A percentile compares a stretch with the other conserved stretches of the same genome.
These are phyloP conservation scores for Lachnellula hyalina DNA, from an alignment of 2,329 filamentous ascomycete species.

Conservation along the genomic window DNA sequence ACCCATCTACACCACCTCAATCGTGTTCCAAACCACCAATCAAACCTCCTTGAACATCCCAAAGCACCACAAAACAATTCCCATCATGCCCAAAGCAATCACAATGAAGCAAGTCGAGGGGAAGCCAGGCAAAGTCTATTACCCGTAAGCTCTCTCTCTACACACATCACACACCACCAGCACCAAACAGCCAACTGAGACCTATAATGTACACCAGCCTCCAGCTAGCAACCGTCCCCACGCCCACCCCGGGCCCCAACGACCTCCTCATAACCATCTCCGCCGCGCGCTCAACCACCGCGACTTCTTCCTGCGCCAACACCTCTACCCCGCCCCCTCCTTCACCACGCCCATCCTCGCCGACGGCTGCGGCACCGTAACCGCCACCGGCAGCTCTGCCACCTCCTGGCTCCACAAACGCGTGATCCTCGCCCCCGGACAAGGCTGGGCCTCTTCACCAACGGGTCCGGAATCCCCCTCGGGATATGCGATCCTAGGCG, in stretches of 20 bases:
- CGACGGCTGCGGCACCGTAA: conserved; percentile 75
- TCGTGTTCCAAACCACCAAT: neutral
- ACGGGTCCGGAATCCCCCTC: conserved; percentile 66
- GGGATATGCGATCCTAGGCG: conserved; percentile 62
- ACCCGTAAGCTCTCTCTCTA: conserved; percentile 48
- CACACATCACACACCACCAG: conserved; percentile 21
- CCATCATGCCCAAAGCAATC: conserved; percentile 15
- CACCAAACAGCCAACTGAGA: conserved; percentile 25
- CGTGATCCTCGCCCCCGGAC: conserved; percentile 73
- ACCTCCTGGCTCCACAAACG: conserved; percentile 55
- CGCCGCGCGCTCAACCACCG: conserved; percentile 90
- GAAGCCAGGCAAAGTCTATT: conserved; percentile 84
- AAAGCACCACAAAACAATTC: conserved; percentile 43
- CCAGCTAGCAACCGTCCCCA: conserved; percentile 54
- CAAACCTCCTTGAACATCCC: neutral
- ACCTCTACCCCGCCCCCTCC: conserved; percentile 80
- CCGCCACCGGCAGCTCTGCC: conserved; percentile 52
- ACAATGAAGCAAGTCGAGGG: conserved; percentile 62
- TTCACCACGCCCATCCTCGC: conserved; percentile 75
- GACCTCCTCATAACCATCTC: conserved; percentile 72
- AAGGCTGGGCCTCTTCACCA: conserved; percentile 68
- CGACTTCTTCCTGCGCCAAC: conserved; percentile 89
- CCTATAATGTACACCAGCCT: too few species aligned
- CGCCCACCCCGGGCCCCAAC: conserved; percentile 57
- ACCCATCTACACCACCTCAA: too few species aligned